Conservation (phyloP, 139 green algal genomes). For the Eudorina sp. region DNA sequence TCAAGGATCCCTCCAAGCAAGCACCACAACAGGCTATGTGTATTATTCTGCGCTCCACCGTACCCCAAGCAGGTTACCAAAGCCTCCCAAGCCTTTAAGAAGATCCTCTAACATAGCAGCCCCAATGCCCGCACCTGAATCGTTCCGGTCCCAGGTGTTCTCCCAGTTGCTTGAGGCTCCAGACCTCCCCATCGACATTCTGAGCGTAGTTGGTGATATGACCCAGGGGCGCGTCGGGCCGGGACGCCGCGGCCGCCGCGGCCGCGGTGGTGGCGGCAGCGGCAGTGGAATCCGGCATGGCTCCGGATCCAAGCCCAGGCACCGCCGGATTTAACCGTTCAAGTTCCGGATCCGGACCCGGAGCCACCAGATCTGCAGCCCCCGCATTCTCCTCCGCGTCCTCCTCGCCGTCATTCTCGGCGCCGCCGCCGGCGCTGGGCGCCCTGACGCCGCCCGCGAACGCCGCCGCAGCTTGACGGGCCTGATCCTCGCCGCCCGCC, state of each 20-base stretch:
- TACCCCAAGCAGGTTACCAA: too few species aligned
- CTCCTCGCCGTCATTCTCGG: neutral
- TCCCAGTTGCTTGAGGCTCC: slow-evolving; percentile 59
- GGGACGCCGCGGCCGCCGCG: neutral
- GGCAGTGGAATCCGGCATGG: too few species aligned
- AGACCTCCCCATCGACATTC: slow-evolving; percentile 67
- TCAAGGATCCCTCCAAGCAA: too few species aligned
- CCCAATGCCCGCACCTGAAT: slow-evolving; percentile 21
- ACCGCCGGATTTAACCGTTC: too few species aligned
- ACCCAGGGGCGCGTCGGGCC: neutral
- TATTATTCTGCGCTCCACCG: too few species aligned
- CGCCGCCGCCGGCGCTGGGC: neutral
- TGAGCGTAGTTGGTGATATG: slow-evolving; percentile 75
- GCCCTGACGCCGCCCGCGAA: neutral
- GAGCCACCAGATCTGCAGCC: neutral
- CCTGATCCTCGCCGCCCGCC: neutral
- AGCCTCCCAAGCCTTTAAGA: too few species aligned
- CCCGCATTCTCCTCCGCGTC: neutral
- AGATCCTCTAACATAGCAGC: too few species aligned
- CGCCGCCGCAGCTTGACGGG: neutral
- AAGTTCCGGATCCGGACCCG: too few species aligned
- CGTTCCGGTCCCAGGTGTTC: slow-evolving; percentile 40
- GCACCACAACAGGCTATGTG: too few species aligned
- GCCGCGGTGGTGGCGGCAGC: neutral
- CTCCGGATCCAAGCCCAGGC: too few species aligned